These are phyloP conservation scores for Pichia sp. DNA, from an alignment of 1,139 yeast species.

Conservation along the genomic window DNA sequence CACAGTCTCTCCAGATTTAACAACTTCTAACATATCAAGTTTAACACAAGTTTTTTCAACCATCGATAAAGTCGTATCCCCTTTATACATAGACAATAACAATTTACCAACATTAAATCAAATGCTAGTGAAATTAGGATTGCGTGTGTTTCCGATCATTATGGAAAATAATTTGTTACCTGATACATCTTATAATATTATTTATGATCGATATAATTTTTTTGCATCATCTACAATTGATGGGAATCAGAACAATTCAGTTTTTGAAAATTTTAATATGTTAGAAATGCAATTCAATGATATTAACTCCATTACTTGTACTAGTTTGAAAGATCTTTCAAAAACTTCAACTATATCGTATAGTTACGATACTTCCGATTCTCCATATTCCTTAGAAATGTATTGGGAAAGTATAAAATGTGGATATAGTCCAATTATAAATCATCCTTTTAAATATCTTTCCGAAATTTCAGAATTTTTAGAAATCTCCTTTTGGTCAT, in stretches of 20 bases:
- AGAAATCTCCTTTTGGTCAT: slow-evolving; percentile 56
- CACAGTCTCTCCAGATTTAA: not conserved
- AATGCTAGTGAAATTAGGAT: slow-evolving; percentile 36
- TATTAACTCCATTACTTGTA: not conserved
- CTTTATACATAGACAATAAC: slow-evolving; percentile 3
- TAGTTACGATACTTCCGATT: slow-evolving; percentile 25
- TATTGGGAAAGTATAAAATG: slow-evolving; percentile 39
- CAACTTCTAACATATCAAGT: slow-evolving; percentile 9
- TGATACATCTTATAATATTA: slow-evolving; percentile 24
- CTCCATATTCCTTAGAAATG: slow-evolving; percentile 32
- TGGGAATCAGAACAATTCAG: not conserved
- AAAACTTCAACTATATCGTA: slow-evolving; percentile 15
- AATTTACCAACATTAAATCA: slow-evolving; percentile 37
- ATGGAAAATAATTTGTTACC: slow-evolving; percentile 29
- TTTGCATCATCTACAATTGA: slow-evolving; percentile 5
- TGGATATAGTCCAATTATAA: slow-evolving; percentile 60
- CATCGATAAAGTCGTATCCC: slow-evolving; percentile 9
- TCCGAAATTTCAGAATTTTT: slow-evolving; percentile 30
- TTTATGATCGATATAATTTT: slow-evolving; percentile 15
- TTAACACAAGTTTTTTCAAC: slow-evolving; percentile 2
- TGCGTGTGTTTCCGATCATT: slow-evolving; percentile 39
- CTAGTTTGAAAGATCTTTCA: not conserved
- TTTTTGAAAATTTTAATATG: not conserved
- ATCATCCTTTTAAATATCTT: slow-evolving; percentile 32
- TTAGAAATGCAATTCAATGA: not conserved